phyloP scores from a whole-genome alignment of 75 land plant genomes.

The Cunninghamia lanceolata region DNA sequence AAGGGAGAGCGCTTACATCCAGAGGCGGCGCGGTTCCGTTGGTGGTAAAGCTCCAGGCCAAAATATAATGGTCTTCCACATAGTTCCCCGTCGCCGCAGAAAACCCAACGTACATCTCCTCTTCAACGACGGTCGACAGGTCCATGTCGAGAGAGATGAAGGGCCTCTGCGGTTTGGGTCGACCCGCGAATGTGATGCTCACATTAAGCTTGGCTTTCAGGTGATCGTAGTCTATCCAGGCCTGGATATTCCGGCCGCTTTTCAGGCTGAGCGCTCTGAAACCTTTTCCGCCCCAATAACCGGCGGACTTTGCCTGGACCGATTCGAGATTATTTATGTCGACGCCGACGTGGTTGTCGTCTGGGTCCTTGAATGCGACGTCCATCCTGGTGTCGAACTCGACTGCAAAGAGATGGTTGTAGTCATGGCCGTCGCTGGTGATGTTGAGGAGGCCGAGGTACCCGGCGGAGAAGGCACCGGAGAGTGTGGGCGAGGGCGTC shows the following conservation, averaged over 20 bases:
- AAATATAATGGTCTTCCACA: constrained; percentile 35
- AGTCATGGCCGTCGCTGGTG: constrained; percentile 17
- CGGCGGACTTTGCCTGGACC: constrained; percentile 15
- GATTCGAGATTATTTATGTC: constrained; percentile 40
- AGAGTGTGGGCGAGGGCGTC: constrained; percentile 10
- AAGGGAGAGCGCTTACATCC: constrained; percentile 35
- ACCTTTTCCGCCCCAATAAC: not conserved
- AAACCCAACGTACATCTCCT: constrained; percentile 65
- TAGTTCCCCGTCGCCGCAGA: constrained; percentile 46
- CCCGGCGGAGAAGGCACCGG: constrained; percentile 24
- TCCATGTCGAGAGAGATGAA: constrained; percentile 32
- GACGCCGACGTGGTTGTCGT: constrained; percentile 53
- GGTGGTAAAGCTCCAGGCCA: constrained; percentile 65
- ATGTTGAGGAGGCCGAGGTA: constrained; percentile 37
- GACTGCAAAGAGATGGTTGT: constrained; percentile 50
- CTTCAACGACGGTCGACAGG: constrained; percentile 28
- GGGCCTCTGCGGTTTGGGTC: constrained; percentile 24
- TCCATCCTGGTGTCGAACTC: constrained; percentile 50
- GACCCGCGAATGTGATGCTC: not conserved
- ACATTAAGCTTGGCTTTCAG: constrained; percentile 14
- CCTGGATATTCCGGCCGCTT: constrained; percentile 27
- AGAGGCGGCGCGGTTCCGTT: constrained; percentile 31
- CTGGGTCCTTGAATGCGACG: constrained; percentile 30
- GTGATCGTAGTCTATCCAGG: constrained; percentile 53
- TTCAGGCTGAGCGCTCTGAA: constrained; percentile 20